Percentiles rank a stretch among this genome's conserved stretches.
Conservation (phyloP, 768 basidiomycete species). For the Auriscalpium orientale region DNA sequence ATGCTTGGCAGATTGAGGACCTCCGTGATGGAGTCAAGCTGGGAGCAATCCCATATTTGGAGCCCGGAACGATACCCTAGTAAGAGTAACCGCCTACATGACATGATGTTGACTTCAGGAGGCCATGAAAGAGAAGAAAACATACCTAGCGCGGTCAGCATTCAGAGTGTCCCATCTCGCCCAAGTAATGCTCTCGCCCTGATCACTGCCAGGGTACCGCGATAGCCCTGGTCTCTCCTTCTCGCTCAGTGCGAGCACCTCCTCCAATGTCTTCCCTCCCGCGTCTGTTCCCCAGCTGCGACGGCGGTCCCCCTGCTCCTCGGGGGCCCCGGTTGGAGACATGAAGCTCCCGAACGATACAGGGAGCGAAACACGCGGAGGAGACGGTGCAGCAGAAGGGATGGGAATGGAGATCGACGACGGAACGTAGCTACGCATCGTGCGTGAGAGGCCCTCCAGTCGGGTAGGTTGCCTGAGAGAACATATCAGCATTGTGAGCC, state of each 20-base stretch:
- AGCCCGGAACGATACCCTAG: conserved; percentile 46
- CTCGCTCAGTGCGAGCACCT: conserved; percentile 17
- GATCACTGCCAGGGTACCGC: conserved; percentile 21
- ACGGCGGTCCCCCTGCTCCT: conserved; percentile 5
- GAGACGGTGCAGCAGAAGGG: conserved; percentile 40
- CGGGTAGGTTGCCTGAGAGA: conserved; percentile 38
- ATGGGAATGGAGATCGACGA: conserved; percentile 44
- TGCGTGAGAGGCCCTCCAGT: conserved; percentile 44
- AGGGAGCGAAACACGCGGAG: conserved; percentile 42
- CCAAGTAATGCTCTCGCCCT: conserved; percentile 34
- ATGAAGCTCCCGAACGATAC: conserved; percentile 41
- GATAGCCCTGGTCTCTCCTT: conserved; percentile 10
- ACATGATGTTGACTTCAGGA: neutral
- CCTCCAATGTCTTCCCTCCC: conserved; percentile 16
- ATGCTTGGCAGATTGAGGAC: conserved; percentile 41
- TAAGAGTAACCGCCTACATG: conserved; percentile 37
- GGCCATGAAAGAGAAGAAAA: conserved; percentile 7
- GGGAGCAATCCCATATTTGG: conserved; percentile 57
- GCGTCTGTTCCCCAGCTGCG: conserved; percentile 9
- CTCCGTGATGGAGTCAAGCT: conserved; percentile 43
- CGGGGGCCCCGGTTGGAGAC: conserved; percentile 18
- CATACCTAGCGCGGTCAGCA: conserved; percentile 5
- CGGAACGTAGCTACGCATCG: conserved; percentile 48
- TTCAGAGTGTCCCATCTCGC: conserved; percentile 36
- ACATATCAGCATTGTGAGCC: neutral